Base-by-base conservation (phyloP, 257 asterid species). In the Solanum chmielewskii region DNA sequence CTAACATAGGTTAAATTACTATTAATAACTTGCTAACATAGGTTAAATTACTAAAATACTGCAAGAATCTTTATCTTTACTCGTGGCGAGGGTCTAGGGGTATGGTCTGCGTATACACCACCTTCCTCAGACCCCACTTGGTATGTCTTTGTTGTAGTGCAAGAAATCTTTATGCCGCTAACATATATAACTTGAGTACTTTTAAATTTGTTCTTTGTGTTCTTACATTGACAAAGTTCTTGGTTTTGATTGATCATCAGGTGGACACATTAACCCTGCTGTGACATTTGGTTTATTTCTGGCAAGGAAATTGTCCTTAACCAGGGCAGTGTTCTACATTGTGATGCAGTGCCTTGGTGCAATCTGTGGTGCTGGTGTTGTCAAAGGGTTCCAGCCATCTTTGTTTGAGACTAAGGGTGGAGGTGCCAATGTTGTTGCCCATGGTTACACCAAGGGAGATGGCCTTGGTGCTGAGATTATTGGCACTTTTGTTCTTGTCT, bases 241-340 rank as follows among this genome's bases (percentile, higher is more conserved):
- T 49, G 45, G 27, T 27, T 80, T 80, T 49, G 81, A 27, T 76
- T 42, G 41, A 37, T 81, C 18, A 85, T 75, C 92, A 95, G 98
- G 98, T 91, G 98, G 98, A 80, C 98, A 95, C 90, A 95, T 95
- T 11, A 95, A 95, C 44, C 98, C 98, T 42, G 98, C 98, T 1
- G 98, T 95, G 86, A 95, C 98, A 88, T 95, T 95, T 76, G 98
- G 98, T 52, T 90, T 94, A 69, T 93, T 95, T 91, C 90, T 95
- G 33, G 98, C 98, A 20, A 93, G 98, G 75, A 95, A 93, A 86
- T 49, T 95, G 92, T 95, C 98, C 29, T 89, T 94, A 13, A 95
- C 92, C 7, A 92, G 97, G 87, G 93, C 98, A 76, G 13, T 95
- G 85, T 94, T 92, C 92, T 95, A 95, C 90, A 91, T 94, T 15